phyloP scores from a whole-genome alignment of 2,329 filamentous ascomycete species.

The Neopestalotiopsis clavispora region DNA sequence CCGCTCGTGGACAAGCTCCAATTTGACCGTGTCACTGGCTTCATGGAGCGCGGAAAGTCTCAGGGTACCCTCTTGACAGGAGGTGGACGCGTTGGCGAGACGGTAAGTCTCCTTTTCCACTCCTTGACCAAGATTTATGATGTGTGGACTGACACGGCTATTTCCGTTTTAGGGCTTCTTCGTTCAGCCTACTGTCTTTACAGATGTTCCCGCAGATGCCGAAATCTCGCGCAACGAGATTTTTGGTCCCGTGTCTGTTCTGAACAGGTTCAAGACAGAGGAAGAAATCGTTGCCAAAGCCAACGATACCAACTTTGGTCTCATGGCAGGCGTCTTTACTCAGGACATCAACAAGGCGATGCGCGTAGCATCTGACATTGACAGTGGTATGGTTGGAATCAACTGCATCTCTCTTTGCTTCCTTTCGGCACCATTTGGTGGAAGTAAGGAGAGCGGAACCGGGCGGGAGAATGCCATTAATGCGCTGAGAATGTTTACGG shows the following conservation, averaged over 20 bases:
- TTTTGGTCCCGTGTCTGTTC: slow-evolving; percentile 61
- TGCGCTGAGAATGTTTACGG: slow-evolving; percentile 51
- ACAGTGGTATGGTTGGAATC: slow-evolving; percentile 74
- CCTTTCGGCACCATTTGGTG: slow-evolving; percentile 51
- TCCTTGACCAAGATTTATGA: not conserved
- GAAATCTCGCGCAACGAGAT: slow-evolving; percentile 59
- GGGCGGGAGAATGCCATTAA: slow-evolving; percentile 55
- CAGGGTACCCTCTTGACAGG: not conserved
- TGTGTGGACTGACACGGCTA: not conserved
- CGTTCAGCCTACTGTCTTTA: slow-evolving; percentile 52
- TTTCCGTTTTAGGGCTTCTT: slow-evolving; percentile 41
- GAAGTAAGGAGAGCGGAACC: slow-evolving; percentile 53
- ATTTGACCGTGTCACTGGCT: slow-evolving; percentile 46
- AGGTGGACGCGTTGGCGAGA: not conserved
- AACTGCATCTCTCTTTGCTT: slow-evolving; percentile 53
- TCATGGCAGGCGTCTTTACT: slow-evolving; percentile 60
- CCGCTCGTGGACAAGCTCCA: slow-evolving; percentile 56
- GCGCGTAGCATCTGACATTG: slow-evolving; percentile 57
- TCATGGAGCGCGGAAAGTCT: slow-evolving; percentile 1
- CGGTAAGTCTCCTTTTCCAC: slow-evolving; percentile 26
- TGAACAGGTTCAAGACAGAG: slow-evolving; percentile 60
- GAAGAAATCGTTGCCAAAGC: slow-evolving; percentile 59
- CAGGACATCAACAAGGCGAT: slow-evolving; percentile 68
- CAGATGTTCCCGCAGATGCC: slow-evolving; percentile 43
- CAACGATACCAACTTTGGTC: slow-evolving; percentile 56